Evolutionary conservation across 805 yeast genomes (phyloP).

Genomic region (Saturnispora diversa): DNA sequence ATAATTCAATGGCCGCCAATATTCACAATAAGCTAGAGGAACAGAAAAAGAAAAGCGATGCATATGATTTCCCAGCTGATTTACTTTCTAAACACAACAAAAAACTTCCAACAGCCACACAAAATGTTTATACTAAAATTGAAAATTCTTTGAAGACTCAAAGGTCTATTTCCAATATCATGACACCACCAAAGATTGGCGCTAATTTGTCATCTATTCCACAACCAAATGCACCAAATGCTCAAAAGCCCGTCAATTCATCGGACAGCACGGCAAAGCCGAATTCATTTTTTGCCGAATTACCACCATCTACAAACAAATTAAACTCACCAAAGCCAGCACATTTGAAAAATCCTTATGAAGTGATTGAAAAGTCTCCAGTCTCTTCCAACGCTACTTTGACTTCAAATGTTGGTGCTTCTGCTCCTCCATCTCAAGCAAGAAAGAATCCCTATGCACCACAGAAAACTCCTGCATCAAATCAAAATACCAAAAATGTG

Average conservation of each 20-base stretch:
- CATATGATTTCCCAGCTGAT: conserved; percentile 64
- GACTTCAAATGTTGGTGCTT: neutral
- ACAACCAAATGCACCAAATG: neutral
- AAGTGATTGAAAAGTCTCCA: conserved; percentile 11
- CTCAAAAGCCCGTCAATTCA: neutral
- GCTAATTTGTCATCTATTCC: neutral
- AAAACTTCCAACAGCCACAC: conserved; percentile 32
- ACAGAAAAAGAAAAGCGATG: conserved; percentile 58
- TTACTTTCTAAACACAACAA: conserved; percentile 35
- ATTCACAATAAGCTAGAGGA: conserved; percentile 15
- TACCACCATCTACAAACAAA: conserved; percentile 32
- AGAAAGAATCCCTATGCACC: conserved; percentile 15
- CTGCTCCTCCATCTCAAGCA: neutral
- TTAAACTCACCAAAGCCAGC: conserved; percentile 6
- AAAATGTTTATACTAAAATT: conserved; percentile 25
- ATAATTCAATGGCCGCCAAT: conserved; percentile 5
- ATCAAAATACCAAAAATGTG: conserved; percentile 9
- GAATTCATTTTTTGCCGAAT: conserved; percentile 48
- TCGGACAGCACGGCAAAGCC: conserved; percentile 1
- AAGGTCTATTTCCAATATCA: conserved; percentile 8
- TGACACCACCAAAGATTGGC: neutral
- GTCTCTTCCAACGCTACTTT: neutral
- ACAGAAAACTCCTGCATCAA: conserved; percentile 1
- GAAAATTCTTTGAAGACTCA: conserved; percentile 16
- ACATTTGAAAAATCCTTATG: conserved; percentile 24